Base-by-base conservation (phyloP, 257 asterid genomes). In the Coffea canephora region DNA sequence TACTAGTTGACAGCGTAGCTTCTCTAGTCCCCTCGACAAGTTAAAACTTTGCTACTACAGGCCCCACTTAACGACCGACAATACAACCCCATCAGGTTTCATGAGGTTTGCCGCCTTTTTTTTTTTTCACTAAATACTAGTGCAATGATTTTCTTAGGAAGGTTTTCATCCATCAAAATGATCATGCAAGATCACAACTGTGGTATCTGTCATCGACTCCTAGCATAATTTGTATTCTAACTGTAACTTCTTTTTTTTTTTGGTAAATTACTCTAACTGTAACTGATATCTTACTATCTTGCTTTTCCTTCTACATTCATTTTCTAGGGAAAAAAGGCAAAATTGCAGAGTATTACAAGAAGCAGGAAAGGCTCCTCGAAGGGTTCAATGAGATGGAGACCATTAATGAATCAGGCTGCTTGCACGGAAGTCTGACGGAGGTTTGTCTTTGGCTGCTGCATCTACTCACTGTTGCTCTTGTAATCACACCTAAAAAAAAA, bases 321-420 rank as follows among this genome's bases (percentile, higher is more conserved):
- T 9, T 55, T 39, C 71, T 74, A 95, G 99, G 78, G 87, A 93
- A 90, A 71, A 91, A 88, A 79, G 83, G 88, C 74, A 89, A 86
- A 85, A 86, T 95, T 85, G 90, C 90, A 21, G 96, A 93, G 79
- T 95, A 95, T 79, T 95, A 95, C 91, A 85, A 93, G 86, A 85
- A 87, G 83, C 98, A 93, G 83, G 93, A 91, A 86, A 86, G 91
- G 69, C 92, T 95, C 69, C 90, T 95, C 3, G 89, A 90, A 86
- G 95, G 95, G 55, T 93, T 88, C 85, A 95, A 80, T 82, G 98
- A 93, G 88, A 93, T 95, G 99, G 98, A 93, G 80, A 81, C 84
- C 64, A 85, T 95, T 27, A 88, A 89, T 74, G 98, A 89, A 82
- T 79, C 87, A 34, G 97, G 99, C 61, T 79, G 79, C 84, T 39